phyloP scores from a whole-genome alignment of 257 asterid genomes.

The Gynochthodes officinalis region DNA sequence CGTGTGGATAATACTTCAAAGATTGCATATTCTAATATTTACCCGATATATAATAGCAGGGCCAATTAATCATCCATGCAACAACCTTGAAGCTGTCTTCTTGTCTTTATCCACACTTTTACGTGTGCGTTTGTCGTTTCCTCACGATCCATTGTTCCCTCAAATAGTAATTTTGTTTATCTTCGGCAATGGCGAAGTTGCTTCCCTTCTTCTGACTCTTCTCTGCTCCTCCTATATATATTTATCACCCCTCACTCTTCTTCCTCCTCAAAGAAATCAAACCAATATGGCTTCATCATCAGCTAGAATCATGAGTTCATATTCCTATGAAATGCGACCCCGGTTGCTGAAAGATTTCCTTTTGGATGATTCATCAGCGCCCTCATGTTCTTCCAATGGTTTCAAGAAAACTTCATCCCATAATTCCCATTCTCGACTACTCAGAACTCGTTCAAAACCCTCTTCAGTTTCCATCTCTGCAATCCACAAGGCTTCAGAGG shows the following conservation, averaged over 20 bases:
- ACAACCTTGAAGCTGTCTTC: conserved; percentile 15
- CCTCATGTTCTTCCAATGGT: conserved; percentile 27
- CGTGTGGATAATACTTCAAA: background rate
- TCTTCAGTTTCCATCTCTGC: conserved; percentile 58
- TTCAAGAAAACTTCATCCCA: conserved; percentile 26
- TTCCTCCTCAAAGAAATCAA: background rate
- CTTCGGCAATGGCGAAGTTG: conserved; percentile 6
- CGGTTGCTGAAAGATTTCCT: conserved; percentile 72
- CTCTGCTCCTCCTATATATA: background rate
- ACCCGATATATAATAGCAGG: conserved; percentile 3
- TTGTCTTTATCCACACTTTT: conserved; percentile 50
- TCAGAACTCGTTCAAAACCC: conserved; percentile 51
- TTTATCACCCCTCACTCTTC: no score
- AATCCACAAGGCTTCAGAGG: conserved; percentile 37
- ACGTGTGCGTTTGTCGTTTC: conserved; percentile 49
- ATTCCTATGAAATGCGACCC: conserved; percentile 37
- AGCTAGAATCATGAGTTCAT: conserved; percentile 8
- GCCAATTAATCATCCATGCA: background rate
- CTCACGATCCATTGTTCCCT: conserved; percentile 14
- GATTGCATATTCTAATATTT: conserved; percentile 10
- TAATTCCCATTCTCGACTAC: conserved; percentile 26
- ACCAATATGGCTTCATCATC: conserved; percentile 28
- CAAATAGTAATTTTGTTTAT: background rate
- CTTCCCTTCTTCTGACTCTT: conserved; percentile 17
- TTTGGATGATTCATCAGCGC: conserved; percentile 31